Percentiles rank a stretch among this genome's conserved stretches.
phyloP scores from a whole-genome alignment of 1,139 yeast genomes.

The Hanseniaspora sp. region DNA sequence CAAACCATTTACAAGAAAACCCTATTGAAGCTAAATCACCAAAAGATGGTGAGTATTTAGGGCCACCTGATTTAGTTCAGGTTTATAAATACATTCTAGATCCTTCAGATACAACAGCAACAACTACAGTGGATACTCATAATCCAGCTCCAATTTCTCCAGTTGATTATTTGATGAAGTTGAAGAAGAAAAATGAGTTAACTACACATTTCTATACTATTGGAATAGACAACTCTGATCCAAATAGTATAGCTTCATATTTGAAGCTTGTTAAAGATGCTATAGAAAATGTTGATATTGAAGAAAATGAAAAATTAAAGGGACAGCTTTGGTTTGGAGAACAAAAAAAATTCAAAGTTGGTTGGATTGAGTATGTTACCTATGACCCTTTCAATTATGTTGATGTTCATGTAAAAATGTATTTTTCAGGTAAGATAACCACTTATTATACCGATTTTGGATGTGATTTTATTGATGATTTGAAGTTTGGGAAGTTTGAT shows the following conservation, averaged over 20 bases:
- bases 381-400: conserved; percentile 67
- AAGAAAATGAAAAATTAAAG: conserved; percentile 62
- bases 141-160: neutral
- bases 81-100: conserved; percentile 37
- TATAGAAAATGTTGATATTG: conserved; percentile 48
- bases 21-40: conserved; percentile 14
- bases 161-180: conserved; percentile 20
- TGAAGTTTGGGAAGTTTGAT: conserved; percentile 79
- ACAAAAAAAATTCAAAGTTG: conserved; percentile 63
- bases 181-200: conserved; percentile 27
- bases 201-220: conserved; percentile 37
- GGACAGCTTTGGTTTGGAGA: conserved; percentile 69
- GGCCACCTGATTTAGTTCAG: conserved; percentile 88
- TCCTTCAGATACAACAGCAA: conserved; percentile 18
- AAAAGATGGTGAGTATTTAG: conserved; percentile 34
- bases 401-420: conserved; percentile 67
- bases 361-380: conserved; percentile 56
- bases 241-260: conserved; percentile 62
- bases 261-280: conserved; percentile 64
- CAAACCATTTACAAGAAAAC: conserved; percentile 35
- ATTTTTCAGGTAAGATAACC: conserved; percentile 71
- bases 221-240: conserved; percentile 55
- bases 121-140: conserved; percentile 9
- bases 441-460: conserved; percentile 34
- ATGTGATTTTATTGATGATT: conserved; percentile 39